A percentile compares a stretch with the other conserved stretches of the same genome.
Conservation (phyloP, 1,284 basidiomycete genomes). For the Gymnopus androsaceus region DNA sequence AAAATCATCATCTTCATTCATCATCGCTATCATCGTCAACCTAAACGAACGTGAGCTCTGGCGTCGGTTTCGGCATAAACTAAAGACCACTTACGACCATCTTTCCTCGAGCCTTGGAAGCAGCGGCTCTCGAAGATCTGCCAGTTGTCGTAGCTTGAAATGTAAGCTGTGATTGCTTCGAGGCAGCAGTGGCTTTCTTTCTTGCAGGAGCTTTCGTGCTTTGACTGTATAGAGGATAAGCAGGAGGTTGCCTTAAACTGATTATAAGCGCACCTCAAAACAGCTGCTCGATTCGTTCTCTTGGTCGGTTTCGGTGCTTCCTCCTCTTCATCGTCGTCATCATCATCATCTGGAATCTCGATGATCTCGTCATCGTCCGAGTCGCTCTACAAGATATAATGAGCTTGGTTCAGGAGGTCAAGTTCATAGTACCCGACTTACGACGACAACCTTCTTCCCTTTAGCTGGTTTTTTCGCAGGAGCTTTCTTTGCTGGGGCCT, state of each 20-base stretch:
- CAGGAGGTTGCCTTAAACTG: conserved; percentile 15
- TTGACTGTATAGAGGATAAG: conserved; percentile 32
- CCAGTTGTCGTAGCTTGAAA: conserved; percentile 57
- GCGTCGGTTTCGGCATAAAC: neutral
- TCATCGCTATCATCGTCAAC: conserved; percentile 26
- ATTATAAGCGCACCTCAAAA: conserved; percentile 51
- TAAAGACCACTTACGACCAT: conserved; percentile 42
- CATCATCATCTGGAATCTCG: conserved; percentile 41
- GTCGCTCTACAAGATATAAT: neutral
- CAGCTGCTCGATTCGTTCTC: conserved; percentile 65
- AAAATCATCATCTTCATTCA: too few species aligned
- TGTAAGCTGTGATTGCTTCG: conserved; percentile 58
- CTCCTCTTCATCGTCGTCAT: conserved; percentile 60
- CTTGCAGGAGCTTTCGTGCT: conserved; percentile 65
- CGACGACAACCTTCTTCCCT: conserved; percentile 53
- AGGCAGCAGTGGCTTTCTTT: conserved; percentile 46
- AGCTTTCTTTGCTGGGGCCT: conserved; percentile 28
- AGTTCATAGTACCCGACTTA: conserved; percentile 23
- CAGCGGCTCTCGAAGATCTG: conserved; percentile 59
- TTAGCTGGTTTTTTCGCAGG: conserved; percentile 33
- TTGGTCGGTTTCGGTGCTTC: conserved; percentile 46
- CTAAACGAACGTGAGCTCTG: conserved; percentile 5
- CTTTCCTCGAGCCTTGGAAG: conserved; percentile 56
- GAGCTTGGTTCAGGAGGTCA: neutral
- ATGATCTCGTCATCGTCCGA: conserved; percentile 53